Conservation (phyloP, 192 early-diverging fungal genomes). For the Ambispora gerdemannii region DNA sequence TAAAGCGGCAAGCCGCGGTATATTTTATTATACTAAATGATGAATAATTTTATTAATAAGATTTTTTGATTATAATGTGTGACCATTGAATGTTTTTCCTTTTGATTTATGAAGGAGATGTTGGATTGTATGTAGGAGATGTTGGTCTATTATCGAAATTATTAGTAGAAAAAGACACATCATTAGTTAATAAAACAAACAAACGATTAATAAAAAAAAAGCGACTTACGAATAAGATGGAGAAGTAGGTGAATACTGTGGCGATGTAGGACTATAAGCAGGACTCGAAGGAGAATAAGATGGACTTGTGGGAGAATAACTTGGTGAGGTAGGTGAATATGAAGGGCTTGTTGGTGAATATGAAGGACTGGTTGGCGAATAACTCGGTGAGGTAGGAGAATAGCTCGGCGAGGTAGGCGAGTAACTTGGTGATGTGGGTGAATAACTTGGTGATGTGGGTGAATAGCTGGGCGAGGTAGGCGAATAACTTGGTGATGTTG, state of each 20-base stretch:
- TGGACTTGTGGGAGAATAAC: conserved; percentile 38
- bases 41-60: too few species aligned
- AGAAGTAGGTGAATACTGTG: conserved; percentile 65
- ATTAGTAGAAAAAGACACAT: background rate
- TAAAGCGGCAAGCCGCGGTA: too few species aligned
- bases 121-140: conserved; percentile 12
- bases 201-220: background rate
- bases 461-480: conserved; percentile 44
- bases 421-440: conserved; percentile 47
- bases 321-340: conserved; percentile 44
- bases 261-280: conserved; percentile 74
- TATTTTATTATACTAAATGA: too few species aligned
- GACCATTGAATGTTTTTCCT: too few species aligned
- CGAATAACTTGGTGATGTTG: too few species aligned
- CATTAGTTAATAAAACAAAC: background rate
- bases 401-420: too few species aligned
- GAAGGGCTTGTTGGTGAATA: conserved; percentile 37
- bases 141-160: too few species aligned
- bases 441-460: conserved; percentile 49
- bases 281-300: conserved; percentile 46
- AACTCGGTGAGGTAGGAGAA: too few species aligned
- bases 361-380: conserved; percentile 37
- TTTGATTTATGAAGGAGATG: conserved; percentile 24
- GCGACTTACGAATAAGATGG: conserved; percentile 35
- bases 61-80: too few species aligned